Evolutionary conservation across 1,284 basidiomycete genomes (phyloP).

Genomic region (Moesziomyces globuligerus): DNA sequence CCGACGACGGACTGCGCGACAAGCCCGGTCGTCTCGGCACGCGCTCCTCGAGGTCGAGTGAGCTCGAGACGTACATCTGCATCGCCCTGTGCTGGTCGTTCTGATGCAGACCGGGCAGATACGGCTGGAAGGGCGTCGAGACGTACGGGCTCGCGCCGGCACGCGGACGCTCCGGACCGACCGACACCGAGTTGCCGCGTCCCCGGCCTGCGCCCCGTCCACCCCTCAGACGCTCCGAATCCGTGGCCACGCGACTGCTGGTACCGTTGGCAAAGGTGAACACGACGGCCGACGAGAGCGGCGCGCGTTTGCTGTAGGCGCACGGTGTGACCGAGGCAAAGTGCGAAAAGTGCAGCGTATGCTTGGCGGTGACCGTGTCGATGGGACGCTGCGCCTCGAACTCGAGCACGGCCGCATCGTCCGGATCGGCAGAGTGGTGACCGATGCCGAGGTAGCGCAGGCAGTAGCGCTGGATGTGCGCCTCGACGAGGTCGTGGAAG

Average conservation of each 20-base stretch:
- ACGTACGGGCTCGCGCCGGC: slow-evolving; percentile 5
- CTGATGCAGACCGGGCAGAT: slow-evolving; percentile 20
- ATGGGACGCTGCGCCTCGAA: slow-evolving; percentile 59
- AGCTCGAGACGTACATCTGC: slow-evolving; percentile 23
- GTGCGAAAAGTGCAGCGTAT: slow-evolving; percentile 50
- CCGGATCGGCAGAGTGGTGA: slow-evolving; percentile 7
- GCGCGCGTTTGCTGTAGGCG: slow-evolving; percentile 5
- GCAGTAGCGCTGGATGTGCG: slow-evolving; percentile 45
- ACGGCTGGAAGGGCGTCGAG: slow-evolving; percentile 33
- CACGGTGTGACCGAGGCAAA: slow-evolving; percentile 23
- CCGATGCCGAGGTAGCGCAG: slow-evolving; percentile 31
- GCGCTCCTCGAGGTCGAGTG: slow-evolving; percentile 32
- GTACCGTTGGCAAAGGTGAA: slow-evolving; percentile 26
- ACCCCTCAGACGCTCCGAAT: slow-evolving; percentile 17
- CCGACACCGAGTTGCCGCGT: slow-evolving; percentile 15
- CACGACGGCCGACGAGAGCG: slow-evolving; percentile 18
- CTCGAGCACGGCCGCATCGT: slow-evolving; percentile 30
- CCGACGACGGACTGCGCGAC: slow-evolving; percentile 22
- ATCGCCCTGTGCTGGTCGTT: slow-evolving; percentile 23
- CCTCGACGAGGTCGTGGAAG: slow-evolving; percentile 44
- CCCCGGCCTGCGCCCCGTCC: slow-evolving; percentile 11
- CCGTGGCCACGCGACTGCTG: slow-evolving; percentile 21
- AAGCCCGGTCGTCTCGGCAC: slow-evolving; percentile 4
- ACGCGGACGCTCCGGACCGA: slow-evolving; percentile 18
- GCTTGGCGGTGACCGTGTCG: slow-evolving; percentile 58